Evolutionary conservation across 179 eudicot species (phyloP), one percentile per base, ranked within the genome.

Genomic region (Vitellaria paradoxa): DNA sequence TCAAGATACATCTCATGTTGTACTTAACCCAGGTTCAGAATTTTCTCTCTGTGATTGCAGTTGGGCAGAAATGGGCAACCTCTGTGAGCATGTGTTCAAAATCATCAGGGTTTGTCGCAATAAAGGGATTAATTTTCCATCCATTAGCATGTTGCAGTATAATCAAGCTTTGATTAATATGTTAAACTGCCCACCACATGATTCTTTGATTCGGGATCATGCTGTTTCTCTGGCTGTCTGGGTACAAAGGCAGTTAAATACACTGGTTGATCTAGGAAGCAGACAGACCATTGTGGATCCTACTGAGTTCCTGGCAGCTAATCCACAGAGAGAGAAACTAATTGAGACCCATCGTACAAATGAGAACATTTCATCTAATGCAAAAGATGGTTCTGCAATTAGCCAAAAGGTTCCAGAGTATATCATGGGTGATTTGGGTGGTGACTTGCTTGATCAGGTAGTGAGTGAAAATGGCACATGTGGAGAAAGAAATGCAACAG

Each of bases 151-250:
- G 79, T 73, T 85, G 70, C 93, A 91, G 57, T 95, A 87, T 82
- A 87, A 87, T 57, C 82, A 84, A 79, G 91, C 88, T 53, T 82
- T 95, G 85, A 79, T 82, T 80, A 85, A 89, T 66, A 70, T 95
- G 80, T 86, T 93, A 26, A 80, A 75, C 40, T 90, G 92, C 78
- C 90, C 89, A 13, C 93, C 88, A 11, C 74, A 80, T 66, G 93
- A 95, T 82, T 93, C 97, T 73, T 79, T 93, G 81, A 80, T 91
- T 42, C 97, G 97, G 65, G 99, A 95, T 86, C 93, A 93, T 79
- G 98, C 97, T 68, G 95, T 89, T 82, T 89, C 97, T 80, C 82
- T 95, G 74, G 86, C 93, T 11, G 86, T 88, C 14, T 90, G 89
- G 88, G 88, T 91, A 30, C 89, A 89, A 82, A 84, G 55, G 62